These are phyloP conservation scores for Fomitopsis palustris DNA, from an alignment of 1,284 basidiomycete genomes.

Conservation along the genomic window DNA sequence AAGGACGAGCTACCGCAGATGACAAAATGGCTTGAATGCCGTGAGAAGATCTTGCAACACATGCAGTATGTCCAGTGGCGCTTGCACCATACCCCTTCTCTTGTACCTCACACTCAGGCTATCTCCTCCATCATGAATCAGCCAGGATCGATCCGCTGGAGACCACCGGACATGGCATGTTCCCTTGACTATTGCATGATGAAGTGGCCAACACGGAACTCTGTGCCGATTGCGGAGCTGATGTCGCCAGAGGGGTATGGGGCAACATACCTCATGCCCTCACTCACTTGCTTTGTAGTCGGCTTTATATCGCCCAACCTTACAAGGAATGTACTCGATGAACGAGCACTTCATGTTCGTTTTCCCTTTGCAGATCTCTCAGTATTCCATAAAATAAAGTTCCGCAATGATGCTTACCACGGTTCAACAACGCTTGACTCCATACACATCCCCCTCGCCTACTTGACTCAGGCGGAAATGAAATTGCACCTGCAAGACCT, in stretches of 20 bases:
- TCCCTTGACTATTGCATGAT: background rate
- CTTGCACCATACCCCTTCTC: background rate
- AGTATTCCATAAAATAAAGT: constrained; percentile 10
- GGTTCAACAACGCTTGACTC: constrained; percentile 8
- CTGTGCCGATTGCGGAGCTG: background rate
- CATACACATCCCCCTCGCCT: background rate
- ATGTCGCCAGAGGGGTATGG: constrained; percentile 2
- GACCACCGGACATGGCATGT: background rate
- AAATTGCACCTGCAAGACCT: background rate
- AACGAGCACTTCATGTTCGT: background rate
- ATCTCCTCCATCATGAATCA: background rate
- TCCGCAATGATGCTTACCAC: constrained; percentile 4
- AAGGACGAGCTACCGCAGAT: constrained; percentile 32
- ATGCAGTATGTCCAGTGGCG: background rate
- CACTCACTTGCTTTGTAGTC: constrained; percentile 22
- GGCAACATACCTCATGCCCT: constrained; percentile 21
- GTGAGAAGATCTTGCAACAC: constrained; percentile 6
- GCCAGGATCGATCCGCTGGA: background rate
- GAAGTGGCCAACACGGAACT: background rate
- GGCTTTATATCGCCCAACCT: background rate
- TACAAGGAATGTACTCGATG: background rate
- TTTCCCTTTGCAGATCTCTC: constrained; percentile 1
- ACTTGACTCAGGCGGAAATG: background rate
- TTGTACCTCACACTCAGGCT: too few relatives aligned
- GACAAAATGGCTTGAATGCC: constrained; percentile 30